A percentile compares a stretch with the other conserved stretches of the same genome.
Evolutionary conservation across 1,139 yeast genomes (phyloP).

Genomic region (Diutina siamensis): DNA sequence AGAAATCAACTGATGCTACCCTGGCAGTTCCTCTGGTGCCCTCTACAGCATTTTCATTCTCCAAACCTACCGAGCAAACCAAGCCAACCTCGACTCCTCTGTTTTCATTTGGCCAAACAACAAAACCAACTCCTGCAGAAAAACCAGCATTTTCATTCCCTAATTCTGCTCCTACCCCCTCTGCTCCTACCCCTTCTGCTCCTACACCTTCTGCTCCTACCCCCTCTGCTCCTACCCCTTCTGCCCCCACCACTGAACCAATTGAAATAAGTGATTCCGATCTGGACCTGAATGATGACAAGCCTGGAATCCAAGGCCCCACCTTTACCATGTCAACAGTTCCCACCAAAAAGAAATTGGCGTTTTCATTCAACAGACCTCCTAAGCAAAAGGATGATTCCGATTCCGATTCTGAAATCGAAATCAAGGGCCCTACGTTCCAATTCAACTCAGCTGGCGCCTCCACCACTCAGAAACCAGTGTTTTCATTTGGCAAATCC

Average conservation of each 20-base stretch:
- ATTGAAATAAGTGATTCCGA: conserved; percentile 15
- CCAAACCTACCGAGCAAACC: not conserved
- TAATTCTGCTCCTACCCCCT: no score
- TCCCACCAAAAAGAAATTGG: conserved; percentile 47
- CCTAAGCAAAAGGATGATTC: conserved; percentile 31
- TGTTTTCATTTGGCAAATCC: conserved; percentile 10
- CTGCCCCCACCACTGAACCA: not conserved
- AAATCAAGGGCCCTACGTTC: conserved; percentile 53
- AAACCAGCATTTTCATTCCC: not conserved
- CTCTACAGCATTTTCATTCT: not conserved
- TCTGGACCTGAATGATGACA: conserved; percentile 23
- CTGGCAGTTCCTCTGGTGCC: not conserved
- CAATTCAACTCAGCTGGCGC: conserved; percentile 7
- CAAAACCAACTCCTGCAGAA: not conserved
- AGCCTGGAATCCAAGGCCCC: conserved; percentile 54
- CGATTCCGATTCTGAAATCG: conserved; percentile 28
- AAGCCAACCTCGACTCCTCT: not conserved
- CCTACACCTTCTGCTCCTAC: not conserved
- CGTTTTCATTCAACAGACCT: conserved; percentile 36
- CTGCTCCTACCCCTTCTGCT: not conserved
- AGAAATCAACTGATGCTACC: not conserved
- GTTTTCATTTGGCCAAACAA: not conserved
- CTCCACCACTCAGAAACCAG: conserved; percentile 9
- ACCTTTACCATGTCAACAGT: conserved; percentile 38
- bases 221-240: not conserved